phyloP scores from a whole-genome alignment of 306 rosid species.

The Pterocarpus macrocarpus region DNA sequence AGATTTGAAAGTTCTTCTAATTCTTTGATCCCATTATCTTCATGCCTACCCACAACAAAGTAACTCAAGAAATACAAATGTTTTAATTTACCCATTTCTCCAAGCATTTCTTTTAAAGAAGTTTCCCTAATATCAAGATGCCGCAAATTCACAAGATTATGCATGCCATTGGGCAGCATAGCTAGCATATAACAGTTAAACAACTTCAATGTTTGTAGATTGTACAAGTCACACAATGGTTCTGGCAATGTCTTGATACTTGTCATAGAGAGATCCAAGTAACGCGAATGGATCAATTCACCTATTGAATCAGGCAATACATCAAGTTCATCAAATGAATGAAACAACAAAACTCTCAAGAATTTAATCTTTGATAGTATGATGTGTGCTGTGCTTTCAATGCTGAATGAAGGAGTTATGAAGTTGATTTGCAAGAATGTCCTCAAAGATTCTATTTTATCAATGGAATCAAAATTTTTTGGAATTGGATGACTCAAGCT shows the following conservation, averaged over 20 bases:
- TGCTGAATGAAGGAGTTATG: not conserved
- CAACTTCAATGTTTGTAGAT: conserved; percentile 13
- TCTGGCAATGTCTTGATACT: not conserved
- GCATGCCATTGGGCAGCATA: not conserved
- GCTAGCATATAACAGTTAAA: accelerated
- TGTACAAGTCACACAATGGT: conserved; percentile 3
- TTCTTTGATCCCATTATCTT: not conserved
- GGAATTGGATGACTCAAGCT: too few species aligned
- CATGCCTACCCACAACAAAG: conserved; percentile 4
- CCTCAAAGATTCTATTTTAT: not conserved
- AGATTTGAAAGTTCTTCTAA: conserved; percentile 8
- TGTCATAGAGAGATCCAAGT: not conserved
- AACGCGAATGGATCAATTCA: not conserved
- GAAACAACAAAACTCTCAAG: not conserved
- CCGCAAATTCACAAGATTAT: conserved; percentile 15
- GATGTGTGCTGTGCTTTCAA: not conserved
- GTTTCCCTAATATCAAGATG: not conserved
- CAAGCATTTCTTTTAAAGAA: not conserved
- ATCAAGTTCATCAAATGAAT: accelerated
- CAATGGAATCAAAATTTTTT: not conserved
- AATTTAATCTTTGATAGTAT: not conserved
- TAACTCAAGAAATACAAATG: not conserved
- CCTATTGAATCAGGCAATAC: not conserved
- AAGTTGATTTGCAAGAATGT: not conserved
- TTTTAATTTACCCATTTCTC: not conserved